phyloP scores from a whole-genome alignment of 352 stramenopile species.

The Phytophthora pini region DNA sequence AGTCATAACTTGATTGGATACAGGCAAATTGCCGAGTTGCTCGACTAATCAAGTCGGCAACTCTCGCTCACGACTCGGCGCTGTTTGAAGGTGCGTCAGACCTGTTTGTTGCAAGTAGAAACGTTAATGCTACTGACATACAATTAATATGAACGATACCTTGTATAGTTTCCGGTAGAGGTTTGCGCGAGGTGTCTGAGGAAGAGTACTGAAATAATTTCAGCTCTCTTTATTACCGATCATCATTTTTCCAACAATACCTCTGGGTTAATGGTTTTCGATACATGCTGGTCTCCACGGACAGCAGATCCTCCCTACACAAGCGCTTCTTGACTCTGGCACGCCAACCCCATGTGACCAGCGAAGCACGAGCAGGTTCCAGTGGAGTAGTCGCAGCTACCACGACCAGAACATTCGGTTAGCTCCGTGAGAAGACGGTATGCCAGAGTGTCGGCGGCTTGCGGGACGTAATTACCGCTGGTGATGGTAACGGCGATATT shows the following conservation, averaged over 20 bases:
- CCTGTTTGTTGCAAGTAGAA: not conserved
- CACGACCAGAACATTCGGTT: constrained; percentile 63
- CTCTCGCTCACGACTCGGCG: constrained; percentile 39
- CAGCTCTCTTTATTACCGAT: too few species aligned
- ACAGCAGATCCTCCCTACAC: constrained; percentile 16
- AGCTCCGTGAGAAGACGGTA: constrained; percentile 54
- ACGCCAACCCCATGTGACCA: constrained; percentile 80
- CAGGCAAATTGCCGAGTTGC: constrained; percentile 51
- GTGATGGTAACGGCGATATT: not conserved
- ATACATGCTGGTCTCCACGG: too few species aligned
- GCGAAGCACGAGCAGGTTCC: constrained; percentile 72
- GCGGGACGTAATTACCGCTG: not conserved
- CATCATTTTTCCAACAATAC: not conserved
- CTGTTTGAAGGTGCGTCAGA: constrained; percentile 49
- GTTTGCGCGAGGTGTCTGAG: constrained; percentile 29
- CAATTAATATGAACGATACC: not conserved
- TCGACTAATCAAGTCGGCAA: constrained; percentile 58
- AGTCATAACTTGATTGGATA: not conserved
- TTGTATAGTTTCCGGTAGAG: constrained; percentile 32
- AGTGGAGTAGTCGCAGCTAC: constrained; percentile 56
- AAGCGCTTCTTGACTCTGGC: constrained; percentile 55
- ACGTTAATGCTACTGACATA: not conserved
- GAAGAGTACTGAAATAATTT: constrained; percentile 24
- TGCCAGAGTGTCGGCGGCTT: not conserved
- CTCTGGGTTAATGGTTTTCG: too few species aligned